phyloP scores from a whole-genome alignment of 2,329 filamentous ascomycete genomes.

The Myriosclerotinia curreyana region DNA sequence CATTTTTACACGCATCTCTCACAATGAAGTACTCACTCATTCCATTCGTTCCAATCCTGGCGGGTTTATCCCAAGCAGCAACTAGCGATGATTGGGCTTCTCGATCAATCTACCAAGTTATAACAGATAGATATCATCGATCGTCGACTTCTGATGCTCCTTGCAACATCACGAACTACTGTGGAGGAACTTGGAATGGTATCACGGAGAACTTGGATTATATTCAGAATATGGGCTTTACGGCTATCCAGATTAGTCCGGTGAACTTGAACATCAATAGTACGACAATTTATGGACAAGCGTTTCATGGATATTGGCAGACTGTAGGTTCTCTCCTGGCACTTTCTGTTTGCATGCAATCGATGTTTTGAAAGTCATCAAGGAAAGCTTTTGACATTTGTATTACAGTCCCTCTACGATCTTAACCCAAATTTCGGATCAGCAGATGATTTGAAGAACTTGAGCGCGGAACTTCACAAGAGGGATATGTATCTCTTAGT shows the following conservation, averaged over 20 bases:
- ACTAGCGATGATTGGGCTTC: slow-evolving; percentile 15
- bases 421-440: slow-evolving; percentile 60
- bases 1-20: neutral
- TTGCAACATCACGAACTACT: slow-evolving; percentile 41
- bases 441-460: slow-evolving; percentile 54
- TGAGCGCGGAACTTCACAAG: slow-evolving; percentile 54
- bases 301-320: slow-evolving; percentile 22
- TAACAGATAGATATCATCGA: slow-evolving; percentile 43
- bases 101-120: slow-evolving; percentile 19
- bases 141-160: slow-evolving; percentile 39
- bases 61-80: slow-evolving; percentile 18
- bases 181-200: slow-evolving; percentile 47
- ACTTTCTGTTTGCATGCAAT: neutral
- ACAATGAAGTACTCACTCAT: slow-evolving; percentile 18
- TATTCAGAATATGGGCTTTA: slow-evolving; percentile 38
- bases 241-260: slow-evolving; percentile 45
- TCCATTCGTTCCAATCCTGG: slow-evolving; percentile 9
- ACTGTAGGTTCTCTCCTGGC: slow-evolving; percentile 5
- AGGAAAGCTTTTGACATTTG: slow-evolving; percentile 23
- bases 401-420: slow-evolving; percentile 45
- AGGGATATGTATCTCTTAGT: slow-evolving; percentile 52
- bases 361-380: neutral
- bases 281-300: slow-evolving; percentile 28
- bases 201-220: slow-evolving; percentile 45
- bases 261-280: slow-evolving; percentile 42